Evolutionary conservation across 176 grass and related monocot species (phyloP).

Genomic region (Carex kokanica): DNA sequence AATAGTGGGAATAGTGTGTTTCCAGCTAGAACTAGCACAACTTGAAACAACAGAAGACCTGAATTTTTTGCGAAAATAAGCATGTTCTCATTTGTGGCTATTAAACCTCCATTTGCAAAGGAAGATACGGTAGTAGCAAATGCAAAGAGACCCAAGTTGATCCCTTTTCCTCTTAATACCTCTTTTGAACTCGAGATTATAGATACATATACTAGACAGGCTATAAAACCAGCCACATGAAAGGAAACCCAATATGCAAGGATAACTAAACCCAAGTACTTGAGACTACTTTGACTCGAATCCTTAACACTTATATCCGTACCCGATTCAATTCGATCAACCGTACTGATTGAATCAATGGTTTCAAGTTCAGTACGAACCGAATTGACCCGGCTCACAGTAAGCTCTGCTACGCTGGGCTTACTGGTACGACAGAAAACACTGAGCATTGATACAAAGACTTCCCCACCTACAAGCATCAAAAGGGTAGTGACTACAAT

Average conservation of each 20-base stretch:
- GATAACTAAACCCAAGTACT: constrained; percentile 31
- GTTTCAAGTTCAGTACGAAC: constrained; percentile 16
- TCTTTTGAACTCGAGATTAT: constrained; percentile 41
- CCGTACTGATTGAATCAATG: constrained; percentile 1
- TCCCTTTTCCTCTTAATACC: constrained; percentile 48
- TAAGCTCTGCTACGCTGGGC: not conserved
- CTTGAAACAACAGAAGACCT: constrained; percentile 49
- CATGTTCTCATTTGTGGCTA: constrained; percentile 79
- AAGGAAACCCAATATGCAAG: constrained; percentile 33
- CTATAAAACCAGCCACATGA: constrained; percentile 30
- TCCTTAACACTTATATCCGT: not conserved
- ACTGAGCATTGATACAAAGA: constrained; percentile 48
- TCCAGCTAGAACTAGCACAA: constrained; percentile 58
- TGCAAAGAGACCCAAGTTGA: constrained; percentile 43
- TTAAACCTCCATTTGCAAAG: constrained; percentile 68
- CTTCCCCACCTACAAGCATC: constrained; percentile 76
- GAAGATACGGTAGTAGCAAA: constrained; percentile 45
- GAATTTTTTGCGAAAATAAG: constrained; percentile 49
- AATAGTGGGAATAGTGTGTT: constrained; percentile 52
- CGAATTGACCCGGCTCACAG: constrained; percentile 1
- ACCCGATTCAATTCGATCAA: constrained; percentile 12
- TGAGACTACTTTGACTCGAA: not conserved
- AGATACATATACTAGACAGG: constrained; percentile 45
- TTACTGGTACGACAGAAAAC: constrained; percentile 25
- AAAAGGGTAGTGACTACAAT: constrained; percentile 44